Conservation (phyloP, 352 stramenopile species). For the Phytopythium cucurbitacearum region DNA sequence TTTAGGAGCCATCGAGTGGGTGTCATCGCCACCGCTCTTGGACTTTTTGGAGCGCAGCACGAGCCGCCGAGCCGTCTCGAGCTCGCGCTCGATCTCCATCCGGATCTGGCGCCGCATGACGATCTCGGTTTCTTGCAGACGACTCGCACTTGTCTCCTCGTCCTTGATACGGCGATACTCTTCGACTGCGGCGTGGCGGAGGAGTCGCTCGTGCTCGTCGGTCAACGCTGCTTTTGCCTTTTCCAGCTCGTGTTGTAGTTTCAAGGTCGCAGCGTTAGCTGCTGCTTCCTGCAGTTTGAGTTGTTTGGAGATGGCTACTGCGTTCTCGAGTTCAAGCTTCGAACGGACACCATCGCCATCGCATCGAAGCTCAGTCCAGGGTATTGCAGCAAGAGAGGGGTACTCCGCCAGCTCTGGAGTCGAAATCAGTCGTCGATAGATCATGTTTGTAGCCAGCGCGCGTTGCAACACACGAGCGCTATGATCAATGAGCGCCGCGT, state of each 20-base stretch:
- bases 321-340: constrained; percentile 17
- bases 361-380: constrained; percentile 1
- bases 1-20: too few relatives aligned
- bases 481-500: constrained; percentile 19
- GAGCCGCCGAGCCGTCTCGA: constrained; percentile 39
- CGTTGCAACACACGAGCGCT: constrained; percentile 48
- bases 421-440: constrained; percentile 24
- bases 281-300: constrained; percentile 23
- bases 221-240: constrained; percentile 16
- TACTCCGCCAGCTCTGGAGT: constrained; percentile 25
- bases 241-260: constrained; percentile 17
- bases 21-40: background rate
- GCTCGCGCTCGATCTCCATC: constrained; percentile 58
- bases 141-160: constrained; percentile 27
- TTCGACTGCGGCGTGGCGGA: constrained; percentile 40
- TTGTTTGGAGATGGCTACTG: constrained; percentile 10
- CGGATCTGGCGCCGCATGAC: constrained; percentile 50
- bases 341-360: background rate
- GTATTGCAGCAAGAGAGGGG: constrained; percentile 14
- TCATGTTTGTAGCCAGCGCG: constrained; percentile 17
- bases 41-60: constrained; percentile 27
- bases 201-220: constrained; percentile 43
- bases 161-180: constrained; percentile 45
- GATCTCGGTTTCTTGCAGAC: constrained; percentile 35
- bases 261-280: constrained; percentile 24